Percentiles rank a stretch among this genome's conserved stretches.
Evolutionary conservation across 768 basidiomycete species (phyloP).

Genomic region (Psilocybe tampanensis): DNA sequence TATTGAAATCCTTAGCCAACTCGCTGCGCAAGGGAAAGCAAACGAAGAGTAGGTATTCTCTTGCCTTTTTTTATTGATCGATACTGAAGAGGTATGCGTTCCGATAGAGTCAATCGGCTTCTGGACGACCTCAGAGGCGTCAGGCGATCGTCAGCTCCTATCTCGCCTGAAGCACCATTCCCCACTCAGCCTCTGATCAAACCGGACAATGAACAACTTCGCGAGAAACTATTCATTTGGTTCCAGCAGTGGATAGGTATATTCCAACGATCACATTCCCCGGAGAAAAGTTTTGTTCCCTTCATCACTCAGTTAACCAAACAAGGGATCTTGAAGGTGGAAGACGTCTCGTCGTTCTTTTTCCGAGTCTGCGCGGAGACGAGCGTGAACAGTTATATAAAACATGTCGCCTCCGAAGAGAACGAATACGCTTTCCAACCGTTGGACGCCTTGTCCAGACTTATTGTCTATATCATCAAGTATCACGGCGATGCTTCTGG

Average conservation of each 20-base stretch:
- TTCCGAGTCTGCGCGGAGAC: conserved; percentile 98
- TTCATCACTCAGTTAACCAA: conserved; percentile 98
- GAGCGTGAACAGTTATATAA: conserved; percentile 86
- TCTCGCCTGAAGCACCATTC: conserved; percentile 17
- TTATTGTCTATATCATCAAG: conserved; percentile 98
- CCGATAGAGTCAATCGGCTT: conserved; percentile 62
- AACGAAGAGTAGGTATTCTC: conserved; percentile 80
- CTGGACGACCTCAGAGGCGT: conserved; percentile 83
- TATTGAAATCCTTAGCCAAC: conserved; percentile 78
- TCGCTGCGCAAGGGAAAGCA: conserved; percentile 72
- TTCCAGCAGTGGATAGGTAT: conserved; percentile 97
- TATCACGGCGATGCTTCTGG: conserved; percentile 97
- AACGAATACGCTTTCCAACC: conserved; percentile 85
- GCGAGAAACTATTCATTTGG: conserved; percentile 76
- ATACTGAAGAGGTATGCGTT: not conserved
- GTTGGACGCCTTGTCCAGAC: conserved; percentile 91
- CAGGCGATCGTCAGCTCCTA: conserved; percentile 46
- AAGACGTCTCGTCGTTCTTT: conserved; percentile 96
- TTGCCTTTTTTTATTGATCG: conserved; percentile 2
- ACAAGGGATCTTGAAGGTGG: conserved; percentile 94
- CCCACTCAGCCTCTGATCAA: conserved; percentile 43
- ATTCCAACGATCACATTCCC: conserved; percentile 87
- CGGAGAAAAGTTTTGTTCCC: conserved; percentile 93
- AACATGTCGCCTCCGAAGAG: conserved; percentile 72
- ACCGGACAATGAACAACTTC: conserved; percentile 73